These are phyloP conservation scores for Maudiozyma barnettii DNA, from an alignment of 805 yeast species.

Conservation along the genomic window DNA sequence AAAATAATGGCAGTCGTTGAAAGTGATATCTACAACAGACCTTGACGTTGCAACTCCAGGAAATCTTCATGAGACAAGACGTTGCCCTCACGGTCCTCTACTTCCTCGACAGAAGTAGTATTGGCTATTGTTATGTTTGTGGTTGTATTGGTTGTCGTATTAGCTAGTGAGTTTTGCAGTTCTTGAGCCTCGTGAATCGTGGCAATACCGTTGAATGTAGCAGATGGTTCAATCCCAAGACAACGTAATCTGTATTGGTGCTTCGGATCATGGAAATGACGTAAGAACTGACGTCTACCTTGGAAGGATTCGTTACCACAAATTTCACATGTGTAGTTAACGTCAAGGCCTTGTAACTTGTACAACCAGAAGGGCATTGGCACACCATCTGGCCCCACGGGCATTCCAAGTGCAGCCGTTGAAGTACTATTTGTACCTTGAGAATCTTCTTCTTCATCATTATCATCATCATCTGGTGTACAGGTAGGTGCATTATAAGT, in stretches of 20 bases:
- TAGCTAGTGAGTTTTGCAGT: slow-evolving; percentile 26
- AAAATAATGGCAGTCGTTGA: too few species aligned
- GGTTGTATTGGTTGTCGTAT: neutral
- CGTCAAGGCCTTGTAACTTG: slow-evolving; percentile 77
- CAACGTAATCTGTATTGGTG: slow-evolving; percentile 68
- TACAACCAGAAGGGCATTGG: slow-evolving; percentile 93
- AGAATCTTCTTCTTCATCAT: slow-evolving; percentile 14
- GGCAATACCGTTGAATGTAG: slow-evolving; percentile 52
- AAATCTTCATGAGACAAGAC: slow-evolving; percentile 80
- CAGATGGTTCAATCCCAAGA: slow-evolving; percentile 55
- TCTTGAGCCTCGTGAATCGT: slow-evolving; percentile 57
- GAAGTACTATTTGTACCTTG: slow-evolving; percentile 3
- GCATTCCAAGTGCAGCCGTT: slow-evolving; percentile 39
- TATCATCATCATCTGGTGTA: slow-evolving; percentile 11
- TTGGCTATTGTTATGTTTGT: neutral
- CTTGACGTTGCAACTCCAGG: slow-evolving; percentile 80
- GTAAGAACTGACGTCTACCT: slow-evolving; percentile 63
- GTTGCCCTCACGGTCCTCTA: slow-evolving; percentile 89
- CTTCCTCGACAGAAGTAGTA: slow-evolving; percentile 53
- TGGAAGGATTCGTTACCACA: slow-evolving; percentile 68
- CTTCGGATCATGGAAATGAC: slow-evolving; percentile 62
- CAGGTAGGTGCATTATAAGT: slow-evolving; percentile 31
- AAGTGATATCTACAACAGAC: slow-evolving; percentile 41
- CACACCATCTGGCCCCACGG: slow-evolving; percentile 78
- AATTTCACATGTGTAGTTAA: slow-evolving; percentile 68